Conservation (phyloP, 2,329 filamentous ascomycete genomes). For the Colletotrichum musae region DNA sequence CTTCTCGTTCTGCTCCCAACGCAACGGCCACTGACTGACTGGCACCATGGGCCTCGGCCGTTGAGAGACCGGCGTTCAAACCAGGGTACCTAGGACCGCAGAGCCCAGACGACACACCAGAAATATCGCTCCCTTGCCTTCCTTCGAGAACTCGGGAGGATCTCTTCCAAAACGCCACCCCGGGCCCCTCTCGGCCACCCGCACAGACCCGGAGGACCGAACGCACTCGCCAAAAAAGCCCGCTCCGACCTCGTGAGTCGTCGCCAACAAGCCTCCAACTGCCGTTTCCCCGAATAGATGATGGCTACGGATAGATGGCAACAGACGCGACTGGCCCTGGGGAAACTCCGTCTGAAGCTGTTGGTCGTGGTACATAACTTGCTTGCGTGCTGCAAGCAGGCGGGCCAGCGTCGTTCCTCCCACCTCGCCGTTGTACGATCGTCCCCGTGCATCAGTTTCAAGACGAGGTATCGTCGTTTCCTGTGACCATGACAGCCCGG, state of each 20-base stretch:
- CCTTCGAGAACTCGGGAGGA: slow-evolving; percentile 15
- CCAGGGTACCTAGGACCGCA: neutral
- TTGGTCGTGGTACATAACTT: too few relatives aligned
- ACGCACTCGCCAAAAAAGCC: slow-evolving; percentile 6
- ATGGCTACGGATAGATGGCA: neutral
- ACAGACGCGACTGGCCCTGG: slow-evolving; percentile 2
- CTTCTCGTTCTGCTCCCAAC: neutral
- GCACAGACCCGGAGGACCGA: slow-evolving; percentile 35
- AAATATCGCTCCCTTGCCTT: slow-evolving; percentile 13
- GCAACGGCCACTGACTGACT: neutral
- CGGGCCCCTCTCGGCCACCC: slow-evolving; percentile 24
- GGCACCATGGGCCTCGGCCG: neutral
- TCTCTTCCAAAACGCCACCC: slow-evolving; percentile 14
- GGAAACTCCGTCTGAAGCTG: neutral
- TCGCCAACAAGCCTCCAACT: slow-evolving; percentile 7
- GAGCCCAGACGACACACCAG: neutral
- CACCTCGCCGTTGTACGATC: slow-evolving; percentile 15
- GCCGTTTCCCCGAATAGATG: slow-evolving; percentile 25
- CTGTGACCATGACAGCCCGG: slow-evolving; percentile 27
- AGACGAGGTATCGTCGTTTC: slow-evolving; percentile 22
- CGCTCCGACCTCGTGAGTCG: neutral
- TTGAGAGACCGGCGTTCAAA: slow-evolving; percentile 12
- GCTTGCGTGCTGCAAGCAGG: neutral
- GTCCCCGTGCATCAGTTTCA: slow-evolving; percentile 37
- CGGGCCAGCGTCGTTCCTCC: neutral